Evolutionary conservation across 78 protist species (phyloP), one percentile per base, ranked within the genome.

Genomic region (Isochrysis galbana): DNA sequence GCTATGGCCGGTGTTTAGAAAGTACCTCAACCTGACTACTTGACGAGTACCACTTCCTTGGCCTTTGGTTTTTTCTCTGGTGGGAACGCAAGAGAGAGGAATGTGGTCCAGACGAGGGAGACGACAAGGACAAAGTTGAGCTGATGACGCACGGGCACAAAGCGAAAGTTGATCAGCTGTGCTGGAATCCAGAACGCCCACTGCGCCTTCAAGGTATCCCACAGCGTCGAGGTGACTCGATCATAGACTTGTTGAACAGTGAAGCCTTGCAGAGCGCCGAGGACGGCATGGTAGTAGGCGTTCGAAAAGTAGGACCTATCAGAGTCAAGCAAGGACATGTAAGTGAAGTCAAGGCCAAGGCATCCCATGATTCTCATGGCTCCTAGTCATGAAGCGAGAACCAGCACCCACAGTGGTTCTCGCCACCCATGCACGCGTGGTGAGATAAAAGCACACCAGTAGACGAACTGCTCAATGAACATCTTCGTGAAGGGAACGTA

Each of bases 41-140:
- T n/a, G n/a, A n/a, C n/a, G n/a, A n/a, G n/a, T n/a, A n/a, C n/a
- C 67, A 54, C 67, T 22, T 54, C n/a, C 67, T 54, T 22, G 19
- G n/a, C n/a, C n/a, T n/a, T n/a, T n/a, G n/a, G 14, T 69, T 5
- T 23, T 69, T 34, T 38, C 11, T 25, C 67, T 7, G 89, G 89
- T 0, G 89, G 89, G 17, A 84, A 84, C 10, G 89, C 89, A 25
- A 84, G 44, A 23, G 67, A 45, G 19, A 84, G 61, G 89, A 84
- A 84, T 23, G 72, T 84, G 10, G 89, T 84, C 89, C 89, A 84
- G 10, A 39, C 77, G 23, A 89, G 25, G 32, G 55, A 61, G 23
- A 89, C 91, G 23, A 89, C 80, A n/a, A 89, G 91, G 36, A 89
- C 91, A 45, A 89, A 48, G 91, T 89, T 89, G 38, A 89, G 91